Base-by-base conservation (phyloP, 805 yeast genomes). In the Wickerhamiella qilinensis region DNA sequence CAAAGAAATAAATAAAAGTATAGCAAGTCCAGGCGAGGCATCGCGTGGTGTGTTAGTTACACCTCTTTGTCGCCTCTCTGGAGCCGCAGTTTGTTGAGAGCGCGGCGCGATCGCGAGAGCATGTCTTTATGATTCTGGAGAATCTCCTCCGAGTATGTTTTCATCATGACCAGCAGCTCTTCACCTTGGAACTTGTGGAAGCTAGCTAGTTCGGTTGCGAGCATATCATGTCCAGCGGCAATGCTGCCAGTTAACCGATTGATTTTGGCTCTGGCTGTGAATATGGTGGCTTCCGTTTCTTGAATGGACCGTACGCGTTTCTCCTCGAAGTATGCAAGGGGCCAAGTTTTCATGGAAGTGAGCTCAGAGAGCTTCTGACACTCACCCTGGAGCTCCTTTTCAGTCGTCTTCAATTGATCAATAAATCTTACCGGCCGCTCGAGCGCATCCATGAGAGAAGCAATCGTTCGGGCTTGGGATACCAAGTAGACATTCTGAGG, bases 171-270 rank as follows among this genome's bases (percentile, higher is more conserved):
- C 19, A 47, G 35, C 24, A 60, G 30, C 38, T 55, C 62, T 3
- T 43, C 43, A 21, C 57, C 65, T 30, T 59, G 63, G 21, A 46
- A 41, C 18, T 43, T 43, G 39, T 57, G 55, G 43, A 60, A 62
- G 9, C 44, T 16, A 16, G 48, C 62, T 9, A 62, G 51, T 43
- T 62, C 67, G 7, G 52, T 46, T 1, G 67, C 67, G 5, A 62
- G 43, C 2, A 53, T 38, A 18, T 50, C 50, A 37, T 63, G 66
- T 2, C 58, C 46, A n/a, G 49, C 49, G 30, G 51, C 41, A 18
- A 63, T 49, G 31, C 53, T 55, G 17, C 44, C 41, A 28, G 59
- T 56, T 14, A 60, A 40, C 14, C 51, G 38, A 12, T 43, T 38
- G 30, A 59, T 52, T 24, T 48, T 52, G n/a, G 43, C 43, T 31